phyloP scores from a whole-genome alignment of 352 stramenopile genomes.

The Phytopythium aichiense region DNA sequence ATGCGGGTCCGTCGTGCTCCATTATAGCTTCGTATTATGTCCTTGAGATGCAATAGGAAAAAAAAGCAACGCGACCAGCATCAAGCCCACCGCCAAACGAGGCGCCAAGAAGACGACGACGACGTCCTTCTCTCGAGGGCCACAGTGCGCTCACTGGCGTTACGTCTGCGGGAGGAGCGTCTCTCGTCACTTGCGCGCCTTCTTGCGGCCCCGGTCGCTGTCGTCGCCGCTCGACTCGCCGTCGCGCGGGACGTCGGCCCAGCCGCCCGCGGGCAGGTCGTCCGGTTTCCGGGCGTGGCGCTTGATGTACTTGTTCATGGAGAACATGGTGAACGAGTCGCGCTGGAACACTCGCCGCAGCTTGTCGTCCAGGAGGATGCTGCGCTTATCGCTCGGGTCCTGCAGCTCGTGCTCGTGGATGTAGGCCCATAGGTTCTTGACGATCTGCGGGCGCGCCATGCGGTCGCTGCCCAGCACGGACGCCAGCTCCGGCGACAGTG shows the following conservation, averaged over 20 bases:
- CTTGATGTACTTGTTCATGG: constrained; percentile 90
- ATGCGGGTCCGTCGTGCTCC: too few relatives aligned
- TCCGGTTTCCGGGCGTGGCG: constrained; percentile 70
- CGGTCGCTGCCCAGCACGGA: constrained; percentile 75
- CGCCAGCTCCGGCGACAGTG: constrained; percentile 71
- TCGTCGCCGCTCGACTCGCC: constrained; percentile 74
- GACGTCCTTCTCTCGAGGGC: neutral
- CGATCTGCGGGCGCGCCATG: constrained; percentile 89
- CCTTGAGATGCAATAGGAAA: neutral
- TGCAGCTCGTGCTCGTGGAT: constrained; percentile 94
- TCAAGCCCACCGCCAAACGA: neutral
- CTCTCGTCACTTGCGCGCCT: constrained; percentile 15
- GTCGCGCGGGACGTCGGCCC: constrained; percentile 65
- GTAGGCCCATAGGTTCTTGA: constrained; percentile 95
- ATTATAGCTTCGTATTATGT: neutral
- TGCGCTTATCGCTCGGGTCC: constrained; percentile 92
- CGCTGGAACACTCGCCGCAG: constrained; percentile 82
- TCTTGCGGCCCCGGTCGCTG: constrained; percentile 23
- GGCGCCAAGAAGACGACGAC: neutral
- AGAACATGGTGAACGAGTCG: constrained; percentile 86
- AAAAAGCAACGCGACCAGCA: neutral
- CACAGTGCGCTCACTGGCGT: neutral
- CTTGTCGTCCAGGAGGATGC: constrained; percentile 90
- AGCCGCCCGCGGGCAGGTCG: constrained; percentile 63
- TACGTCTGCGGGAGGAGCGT: too few relatives aligned